Base-by-base conservation (phyloP, 495 filamentous ascomycete genomes). In the Penicillium tannophilum region DNA sequence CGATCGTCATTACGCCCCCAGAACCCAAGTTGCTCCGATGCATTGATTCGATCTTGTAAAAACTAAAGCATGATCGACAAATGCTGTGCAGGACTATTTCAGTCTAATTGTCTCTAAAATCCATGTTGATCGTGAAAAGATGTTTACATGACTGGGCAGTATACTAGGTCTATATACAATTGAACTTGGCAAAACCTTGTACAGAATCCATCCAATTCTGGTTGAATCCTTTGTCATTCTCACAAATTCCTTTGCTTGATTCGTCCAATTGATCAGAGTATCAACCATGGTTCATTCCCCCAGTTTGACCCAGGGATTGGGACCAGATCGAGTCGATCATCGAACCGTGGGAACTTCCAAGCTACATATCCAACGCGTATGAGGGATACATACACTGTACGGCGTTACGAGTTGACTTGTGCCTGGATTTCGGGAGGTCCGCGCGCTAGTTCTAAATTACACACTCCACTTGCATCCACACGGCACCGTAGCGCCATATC, bases 1-100 rank as follows among this genome's bases (percentile, higher is more conserved):
- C 60, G 63, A 66, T 66, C 63, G 54, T 66, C 60, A 66, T 66
- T 55, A 59, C 28, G 54, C 24, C 41, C 46, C 41, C 54, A 36
- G 31, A 49, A 49, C 45, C 33, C 10, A 28, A 36, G 0, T 4
- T 36, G 33, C 33, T 36, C 33, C 33, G 33, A 36, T 36, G 2
- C 33, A 36, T 36, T 36, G 33, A 11, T 36, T 36, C 10, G 33
- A 36, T 36, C 33, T 36, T 23, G 2, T 23, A 23, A 23, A 23
- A 23, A 23, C 20, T 23, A 23, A 23, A 36, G 9, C 33, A 36
- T 36, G 33, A 36, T 36, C 33, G 33, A 36, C 33, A 36, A 11
- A 11, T 36, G 33, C 12, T 28, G 6, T 28, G 28, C 28, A 28
- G 28, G 28, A 28, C 28, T 0, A 2, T 28, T 4, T 3, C 28